Percentiles rank a stretch among this genome's conserved stretches.
Conservation (phyloP, 345 rosid species). For the Eucalyptus paniculata region DNA sequence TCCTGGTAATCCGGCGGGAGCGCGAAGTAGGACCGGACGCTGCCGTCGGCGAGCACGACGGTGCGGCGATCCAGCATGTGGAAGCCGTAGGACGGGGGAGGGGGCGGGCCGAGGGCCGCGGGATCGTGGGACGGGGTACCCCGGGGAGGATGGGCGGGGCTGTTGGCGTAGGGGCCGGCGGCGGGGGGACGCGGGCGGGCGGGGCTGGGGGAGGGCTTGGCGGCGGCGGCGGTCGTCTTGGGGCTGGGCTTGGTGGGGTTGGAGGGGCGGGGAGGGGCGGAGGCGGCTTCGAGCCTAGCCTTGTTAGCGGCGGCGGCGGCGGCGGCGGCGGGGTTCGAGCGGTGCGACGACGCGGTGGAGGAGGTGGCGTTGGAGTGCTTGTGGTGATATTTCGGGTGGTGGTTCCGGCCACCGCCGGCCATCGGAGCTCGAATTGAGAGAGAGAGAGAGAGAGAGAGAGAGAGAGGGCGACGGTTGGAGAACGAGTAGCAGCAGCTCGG, state of each 20-base stretch:
- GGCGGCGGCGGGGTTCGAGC: background rate
- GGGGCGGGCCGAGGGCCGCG: constrained; percentile 47
- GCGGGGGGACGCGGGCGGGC: constrained; percentile 19
- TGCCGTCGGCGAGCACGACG: constrained; percentile 75
- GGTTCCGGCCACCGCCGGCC: constrained; percentile 1
- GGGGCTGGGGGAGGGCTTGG: constrained; percentile 15
- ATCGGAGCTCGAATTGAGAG: background rate
- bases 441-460: background rate
- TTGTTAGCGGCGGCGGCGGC: background rate
- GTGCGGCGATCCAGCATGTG: constrained; percentile 94
- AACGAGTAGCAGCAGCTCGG: background rate
- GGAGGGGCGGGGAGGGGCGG: background rate
- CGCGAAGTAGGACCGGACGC: constrained; percentile 90
- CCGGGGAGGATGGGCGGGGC: background rate
- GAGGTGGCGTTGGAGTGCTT: background rate
- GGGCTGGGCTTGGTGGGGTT: background rate
- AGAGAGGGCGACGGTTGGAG: background rate
- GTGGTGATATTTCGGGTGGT: background rate
- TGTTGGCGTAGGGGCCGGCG: constrained; percentile 7
- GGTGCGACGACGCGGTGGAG: background rate
- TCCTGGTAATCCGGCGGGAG: constrained; percentile 89
- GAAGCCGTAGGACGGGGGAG: constrained; percentile 76
- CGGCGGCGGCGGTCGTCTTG: background rate
- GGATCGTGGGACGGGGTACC: constrained; percentile 35
- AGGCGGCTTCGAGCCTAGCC: background rate